A percentile compares a stretch with the other conserved stretches of the same genome.
Evolutionary conservation across 2,329 filamentous ascomycete species (phyloP).

Genomic region (Venturia carpophila): DNA sequence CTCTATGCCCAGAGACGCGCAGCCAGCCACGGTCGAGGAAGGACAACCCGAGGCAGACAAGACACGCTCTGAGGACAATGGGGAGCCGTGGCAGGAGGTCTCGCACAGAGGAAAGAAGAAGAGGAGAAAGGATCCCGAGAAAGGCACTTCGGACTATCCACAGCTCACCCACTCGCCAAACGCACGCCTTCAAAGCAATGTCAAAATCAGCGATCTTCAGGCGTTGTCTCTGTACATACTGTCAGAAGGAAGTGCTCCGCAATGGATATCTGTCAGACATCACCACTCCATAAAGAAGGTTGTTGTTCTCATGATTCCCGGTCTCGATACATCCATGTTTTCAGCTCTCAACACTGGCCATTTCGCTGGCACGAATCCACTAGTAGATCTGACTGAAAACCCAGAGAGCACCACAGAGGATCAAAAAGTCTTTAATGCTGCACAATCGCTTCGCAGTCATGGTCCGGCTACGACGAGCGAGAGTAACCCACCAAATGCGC

Average conservation of each 20-base stretch:
- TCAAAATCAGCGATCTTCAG: conserved; percentile 53
- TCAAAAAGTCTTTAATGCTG: not conserved
- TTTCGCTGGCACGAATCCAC: conserved; percentile 1
- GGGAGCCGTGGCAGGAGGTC: conserved; percentile 17
- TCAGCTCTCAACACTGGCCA: conserved; percentile 34
- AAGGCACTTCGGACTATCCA: conserved; percentile 38
- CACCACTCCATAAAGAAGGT: conserved; percentile 58
- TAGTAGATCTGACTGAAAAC: not conserved
- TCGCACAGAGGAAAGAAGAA: conserved; percentile 17
- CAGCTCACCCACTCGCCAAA: conserved; percentile 45
- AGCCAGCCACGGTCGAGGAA: conserved; percentile 25
- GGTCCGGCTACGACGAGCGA: not conserved
- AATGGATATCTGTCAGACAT: conserved; percentile 55
- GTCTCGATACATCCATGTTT: conserved; percentile 86
- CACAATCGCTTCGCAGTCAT: not conserved
- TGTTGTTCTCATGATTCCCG: conserved; percentile 85
- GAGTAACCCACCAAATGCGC: conserved; percentile 7
- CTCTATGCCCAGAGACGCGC: conserved; percentile 17
- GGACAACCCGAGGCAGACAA: conserved; percentile 26
- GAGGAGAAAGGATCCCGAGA: conserved; percentile 7
- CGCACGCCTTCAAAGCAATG: conserved; percentile 46
- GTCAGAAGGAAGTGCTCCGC: conserved; percentile 49
- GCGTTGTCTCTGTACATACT: conserved; percentile 52
- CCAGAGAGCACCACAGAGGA: not conserved
- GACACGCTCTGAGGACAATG: conserved; percentile 12